Base-by-base conservation (phyloP, 2,329 filamentous ascomycete genomes). In the Aureobasidium sp. region DNA sequence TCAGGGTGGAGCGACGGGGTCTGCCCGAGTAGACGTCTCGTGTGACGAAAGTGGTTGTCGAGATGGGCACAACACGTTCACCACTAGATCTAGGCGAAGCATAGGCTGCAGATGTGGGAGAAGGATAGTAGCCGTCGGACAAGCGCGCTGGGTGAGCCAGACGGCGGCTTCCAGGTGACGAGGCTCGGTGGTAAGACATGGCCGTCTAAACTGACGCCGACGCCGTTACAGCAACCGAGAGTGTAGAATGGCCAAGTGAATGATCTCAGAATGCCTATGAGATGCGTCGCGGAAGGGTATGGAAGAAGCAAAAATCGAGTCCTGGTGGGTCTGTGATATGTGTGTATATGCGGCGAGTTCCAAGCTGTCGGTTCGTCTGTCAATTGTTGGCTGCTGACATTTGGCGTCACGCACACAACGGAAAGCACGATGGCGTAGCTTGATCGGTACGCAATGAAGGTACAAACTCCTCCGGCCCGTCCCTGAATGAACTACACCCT, bases 1-100 rank as follows among this genome's bases (percentile, higher is more conserved):
- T 72, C 46, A 76, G 65, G 2, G 78, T 80, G 46, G 76, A 78
- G 8, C 78, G 71, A 37, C 78, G 74, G 5, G 78, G 77, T 63
- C 78, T 72, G 50, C 76, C 75, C 8, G 73, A 70, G 70, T 79
- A 79, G 9, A 75, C 70, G 65, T 79, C 77, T 56, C 74, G 74
- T 41, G 60, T 32, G 64, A 73, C 65, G 67, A 69, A 74, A 15
- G 72, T 73, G 61, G 72, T 68, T 3, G 71, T 70, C 3, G 71
- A 72, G 34, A 74, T 70, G 26, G 73, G 73, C 36, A 75, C 73
- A 53, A 75, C 70, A n/a, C 73, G 67, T 41, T 69, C 70, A 59
- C 65, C 70, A 67, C 70, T 73, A 51, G 50, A 67, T 52, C 72
- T 65, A n/a, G 72, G 72, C 27, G 70, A 71, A 39, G 63, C 64